These are phyloP conservation scores for Tetradesmus lagerheimii DNA, from an alignment of 139 green algal species.

Conservation along the genomic window DNA sequence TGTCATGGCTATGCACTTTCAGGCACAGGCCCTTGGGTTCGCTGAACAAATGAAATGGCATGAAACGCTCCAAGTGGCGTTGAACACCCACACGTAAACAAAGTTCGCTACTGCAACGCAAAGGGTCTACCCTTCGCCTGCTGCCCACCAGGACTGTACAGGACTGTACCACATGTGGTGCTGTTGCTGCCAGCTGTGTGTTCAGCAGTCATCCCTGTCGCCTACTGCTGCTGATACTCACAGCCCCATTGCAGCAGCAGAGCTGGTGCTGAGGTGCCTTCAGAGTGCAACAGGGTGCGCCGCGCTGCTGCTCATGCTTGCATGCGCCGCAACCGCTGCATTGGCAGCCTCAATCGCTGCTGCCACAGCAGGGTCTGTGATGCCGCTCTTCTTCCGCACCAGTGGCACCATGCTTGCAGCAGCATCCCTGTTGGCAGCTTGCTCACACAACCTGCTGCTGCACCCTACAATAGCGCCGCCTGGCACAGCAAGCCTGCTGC, in stretches of 20 bases:
- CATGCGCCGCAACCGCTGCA: background rate
- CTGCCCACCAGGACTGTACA: background rate
- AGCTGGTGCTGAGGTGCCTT: background rate
- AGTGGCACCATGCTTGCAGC: no score
- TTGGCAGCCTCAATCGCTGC: conserved; percentile 8
- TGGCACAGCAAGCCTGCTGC: background rate
- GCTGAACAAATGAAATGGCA: no score
- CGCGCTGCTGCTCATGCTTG: background rate
- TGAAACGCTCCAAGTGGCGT: no score
- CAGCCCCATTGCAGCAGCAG: background rate
- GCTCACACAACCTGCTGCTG: background rate
- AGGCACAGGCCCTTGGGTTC: no score
- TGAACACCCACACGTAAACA: no score
- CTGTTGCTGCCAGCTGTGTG: background rate
- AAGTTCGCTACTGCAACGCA: no score
- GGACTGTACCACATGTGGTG: background rate
- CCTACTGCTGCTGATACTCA: no score
- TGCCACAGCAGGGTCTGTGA: conserved; percentile 8
- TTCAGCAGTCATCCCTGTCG: background rate
- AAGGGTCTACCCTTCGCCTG: no score
- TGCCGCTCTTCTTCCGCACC: background rate
- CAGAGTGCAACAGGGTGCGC: background rate
- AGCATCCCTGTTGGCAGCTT: background rate
- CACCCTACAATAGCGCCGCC: background rate
- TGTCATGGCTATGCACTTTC: no score